Evolutionary conservation across 2,329 filamentous ascomycete species (phyloP).

Genomic region (Penicillium sp.): DNA sequence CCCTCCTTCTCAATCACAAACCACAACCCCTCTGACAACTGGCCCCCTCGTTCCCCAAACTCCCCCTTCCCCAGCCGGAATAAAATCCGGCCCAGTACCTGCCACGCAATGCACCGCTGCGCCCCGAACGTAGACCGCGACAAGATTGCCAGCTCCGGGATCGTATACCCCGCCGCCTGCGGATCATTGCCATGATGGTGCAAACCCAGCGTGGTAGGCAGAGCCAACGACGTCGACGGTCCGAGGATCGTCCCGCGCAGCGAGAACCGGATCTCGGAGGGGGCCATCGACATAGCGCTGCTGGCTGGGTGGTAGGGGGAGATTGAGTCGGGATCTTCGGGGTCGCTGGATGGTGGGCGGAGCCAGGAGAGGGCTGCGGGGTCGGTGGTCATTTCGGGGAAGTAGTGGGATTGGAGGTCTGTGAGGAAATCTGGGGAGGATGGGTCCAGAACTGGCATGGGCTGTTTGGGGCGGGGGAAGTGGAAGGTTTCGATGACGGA

Average conservation of each 20-base stretch:
- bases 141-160: slow-evolving; percentile 79
- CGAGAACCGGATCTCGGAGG: slow-evolving; percentile 82
- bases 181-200: slow-evolving; percentile 94
- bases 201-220: slow-evolving; percentile 77
- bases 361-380: slow-evolving; percentile 90
- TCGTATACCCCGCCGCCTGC: slow-evolving; percentile 90
- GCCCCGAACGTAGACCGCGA: slow-evolving; percentile 79
- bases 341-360: slow-evolving; percentile 68
- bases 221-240: slow-evolving; percentile 70
- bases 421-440: slow-evolving; percentile 78
- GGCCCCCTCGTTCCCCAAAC: slow-evolving; percentile 62
- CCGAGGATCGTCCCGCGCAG: slow-evolving; percentile 80
- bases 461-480: slow-evolving; percentile 49
- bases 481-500: slow-evolving; percentile 37
- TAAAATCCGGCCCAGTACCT: slow-evolving; percentile 82
- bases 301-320: slow-evolving; percentile 82
- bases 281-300: slow-evolving; percentile 61
- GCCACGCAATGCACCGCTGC: slow-evolving; percentile 88
- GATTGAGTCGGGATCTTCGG: slow-evolving; percentile 62
- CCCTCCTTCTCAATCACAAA: slow-evolving; percentile 72
- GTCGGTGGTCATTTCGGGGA: slow-evolving; percentile 82
- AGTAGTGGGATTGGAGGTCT: slow-evolving; percentile 89
- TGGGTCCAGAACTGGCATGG: slow-evolving; percentile 76
- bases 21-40: slow-evolving; percentile 81
- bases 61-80: slow-evolving; percentile 78